Evolutionary conservation across 1,284 basidiomycete genomes (phyloP).

Genomic region (Lentinula novae-zelandiae): DNA sequence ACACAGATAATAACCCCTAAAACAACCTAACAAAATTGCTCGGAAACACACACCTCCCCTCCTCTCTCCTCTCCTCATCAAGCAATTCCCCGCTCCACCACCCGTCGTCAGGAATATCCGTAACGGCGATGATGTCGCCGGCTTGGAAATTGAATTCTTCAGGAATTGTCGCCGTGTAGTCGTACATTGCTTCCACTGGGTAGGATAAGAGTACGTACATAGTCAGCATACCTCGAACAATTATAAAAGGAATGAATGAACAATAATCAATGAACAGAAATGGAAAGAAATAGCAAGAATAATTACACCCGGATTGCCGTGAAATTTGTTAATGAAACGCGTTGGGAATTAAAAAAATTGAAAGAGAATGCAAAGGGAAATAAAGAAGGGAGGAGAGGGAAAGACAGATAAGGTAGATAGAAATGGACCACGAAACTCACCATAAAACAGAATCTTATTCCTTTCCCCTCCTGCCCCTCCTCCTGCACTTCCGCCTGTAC

Average conservation of each 20-base stretch:
- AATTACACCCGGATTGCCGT: too few relatives aligned
- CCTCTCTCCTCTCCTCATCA: conserved; percentile 68
- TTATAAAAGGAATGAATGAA: too few relatives aligned
- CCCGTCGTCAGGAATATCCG: conserved; percentile 79
- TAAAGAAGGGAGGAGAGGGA: conserved; percentile 8
- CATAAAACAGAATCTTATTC: conserved; percentile 67
- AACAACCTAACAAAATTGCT: conserved; percentile 75
- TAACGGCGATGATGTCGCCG: conserved; percentile 84
- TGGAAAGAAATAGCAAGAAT: too few relatives aligned
- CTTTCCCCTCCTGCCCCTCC: conserved; percentile 8
- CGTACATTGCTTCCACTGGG: conserved; percentile 78
- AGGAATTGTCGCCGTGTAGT: conserved; percentile 76
- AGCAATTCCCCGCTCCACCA: conserved; percentile 83
- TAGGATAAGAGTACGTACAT: too few relatives aligned
- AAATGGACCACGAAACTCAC: conserved; percentile 31
- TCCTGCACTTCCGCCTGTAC: conserved; percentile 29
- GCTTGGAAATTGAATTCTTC: conserved; percentile 83
- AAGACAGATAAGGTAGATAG: too few relatives aligned
- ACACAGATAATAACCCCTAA: conserved; percentile 20
- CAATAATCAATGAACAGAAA: too few relatives aligned
- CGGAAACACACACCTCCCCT: conserved; percentile 76
- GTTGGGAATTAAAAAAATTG: too few relatives aligned
- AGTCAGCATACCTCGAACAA: too few relatives aligned
- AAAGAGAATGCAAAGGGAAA: too few relatives aligned
- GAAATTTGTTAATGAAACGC: too few relatives aligned